Base-by-base conservation (phyloP, 805 yeast species). In the Zygoascus biomembranicola region DNA sequence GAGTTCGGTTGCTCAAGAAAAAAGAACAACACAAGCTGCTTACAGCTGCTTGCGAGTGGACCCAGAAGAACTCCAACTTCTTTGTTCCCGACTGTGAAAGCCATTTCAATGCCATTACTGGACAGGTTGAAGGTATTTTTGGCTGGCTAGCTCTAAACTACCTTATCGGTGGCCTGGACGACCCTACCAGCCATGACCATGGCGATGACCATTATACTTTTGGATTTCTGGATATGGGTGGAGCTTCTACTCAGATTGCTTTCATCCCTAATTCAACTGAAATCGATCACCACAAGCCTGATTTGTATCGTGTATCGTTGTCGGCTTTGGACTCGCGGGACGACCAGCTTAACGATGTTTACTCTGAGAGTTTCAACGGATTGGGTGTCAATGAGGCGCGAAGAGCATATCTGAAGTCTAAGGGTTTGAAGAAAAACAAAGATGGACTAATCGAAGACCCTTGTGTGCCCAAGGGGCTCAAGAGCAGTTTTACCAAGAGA, bases 211-310 rank as follows among this genome's bases (percentile, higher is more conserved):
- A 66, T 13, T 64, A 68, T 1, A 83, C 96, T 0, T 84, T 79
- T 59, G 99, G 99, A 2, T 92, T 94, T 61, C 84, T 94, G 89
- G 99, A 94, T 68, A 94, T 94, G 99, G 99, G 99, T 9, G 99
- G 99, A n/a, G 99, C 98, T 0, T 89, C 97, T 1, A 88, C 97
- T 0, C 99, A 94, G 65, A 80, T 94, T 23, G 95, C 98, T 8
- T 94, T 90, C 75, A 90, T 86, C 9, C 97, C 97, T 0, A 75
- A 77, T 41, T 59, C 64, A 5, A 73, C 77, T n/a, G 89, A 88
- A 55, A 69, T 84, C 9, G 70, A 67, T 26, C 77, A 75, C 56
- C 95, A 89, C 66, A 67, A 71, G 50, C 90, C 88, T 51, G 95
- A 87, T 64, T 75, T 90, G 51, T 79, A 85, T 23, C 75, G 74